A percentile compares a stretch with the other conserved stretches of the same genome.
Conservation (phyloP, 768 basidiomycete genomes). For the Xanthoconium stramineum region DNA sequence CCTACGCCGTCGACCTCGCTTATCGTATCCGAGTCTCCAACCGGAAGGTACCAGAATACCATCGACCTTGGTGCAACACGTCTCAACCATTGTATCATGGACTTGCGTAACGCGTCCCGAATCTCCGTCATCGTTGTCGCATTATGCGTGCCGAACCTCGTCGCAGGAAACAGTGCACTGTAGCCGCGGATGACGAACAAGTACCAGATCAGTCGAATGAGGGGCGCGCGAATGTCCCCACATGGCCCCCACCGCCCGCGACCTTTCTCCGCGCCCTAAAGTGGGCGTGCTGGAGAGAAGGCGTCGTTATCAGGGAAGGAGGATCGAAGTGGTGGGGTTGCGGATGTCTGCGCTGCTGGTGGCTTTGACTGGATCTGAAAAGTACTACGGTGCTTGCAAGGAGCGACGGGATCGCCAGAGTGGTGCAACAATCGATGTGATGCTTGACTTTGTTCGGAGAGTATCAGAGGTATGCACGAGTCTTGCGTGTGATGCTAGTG, state of each 20-base stretch:
- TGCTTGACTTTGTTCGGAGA: not conserved
- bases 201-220: not conserved
- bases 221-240: not conserved
- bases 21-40: not conserved
- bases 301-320: not conserved
- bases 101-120: not conserved
- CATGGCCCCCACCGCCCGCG: constrained; percentile 1
- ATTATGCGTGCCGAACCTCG: not conserved
- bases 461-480: not conserved
- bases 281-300: constrained; percentile 17
- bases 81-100: not conserved
- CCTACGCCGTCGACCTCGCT: not conserved
- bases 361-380: not conserved
- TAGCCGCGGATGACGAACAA: not conserved
- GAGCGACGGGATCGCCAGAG: not conserved
- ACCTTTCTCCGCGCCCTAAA: constrained; percentile 15
- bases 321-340: not conserved
- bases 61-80: not conserved
- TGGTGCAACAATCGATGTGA: not conserved
- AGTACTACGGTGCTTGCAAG: not conserved
- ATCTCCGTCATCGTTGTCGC: not conserved
- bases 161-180: not conserved
- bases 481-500: not conserved
- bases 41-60: not conserved
- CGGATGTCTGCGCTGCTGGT: not conserved